Percentiles rank a stretch among this genome's conserved stretches.
phyloP scores from a whole-genome alignment of 2,329 filamentous ascomycete genomes.

The Trichophyton rubrum region DNA sequence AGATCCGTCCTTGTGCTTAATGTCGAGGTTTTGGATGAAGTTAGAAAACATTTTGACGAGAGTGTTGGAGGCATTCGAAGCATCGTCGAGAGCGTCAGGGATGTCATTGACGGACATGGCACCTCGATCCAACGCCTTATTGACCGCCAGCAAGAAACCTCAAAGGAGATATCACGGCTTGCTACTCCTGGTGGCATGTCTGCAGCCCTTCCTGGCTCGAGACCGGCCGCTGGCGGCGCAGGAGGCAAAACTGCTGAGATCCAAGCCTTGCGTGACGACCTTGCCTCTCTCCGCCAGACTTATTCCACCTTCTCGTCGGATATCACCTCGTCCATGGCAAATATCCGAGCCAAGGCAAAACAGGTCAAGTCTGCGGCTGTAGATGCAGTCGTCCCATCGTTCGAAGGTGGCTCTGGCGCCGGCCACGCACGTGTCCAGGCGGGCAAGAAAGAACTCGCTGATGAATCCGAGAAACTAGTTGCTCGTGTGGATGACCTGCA shows the following conservation, averaged over 20 bases:
- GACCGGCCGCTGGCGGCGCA: constrained; percentile 20
- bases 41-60: constrained; percentile 92
- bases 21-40: constrained; percentile 83
- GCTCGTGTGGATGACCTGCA: constrained; percentile 93
- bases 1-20: constrained; percentile 91
- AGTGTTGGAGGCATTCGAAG: constrained; percentile 67
- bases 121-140: constrained; percentile 73
- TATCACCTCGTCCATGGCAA: constrained; percentile 74
- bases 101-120: constrained; percentile 71
- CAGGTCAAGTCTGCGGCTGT: constrained; percentile 65
- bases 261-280: constrained; percentile 69
- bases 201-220: not conserved
- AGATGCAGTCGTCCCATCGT: constrained; percentile 56
- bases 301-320: constrained; percentile 86
- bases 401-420: constrained; percentile 67
- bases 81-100: constrained; percentile 75
- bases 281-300: constrained; percentile 83
- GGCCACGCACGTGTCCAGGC: constrained; percentile 73
- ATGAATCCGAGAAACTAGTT: constrained; percentile 82
- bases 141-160: constrained; percentile 77
- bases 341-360: constrained; percentile 67
- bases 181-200: constrained; percentile 28
- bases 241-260: constrained; percentile 61
- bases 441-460: constrained; percentile 74
- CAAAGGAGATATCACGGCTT: constrained; percentile 68